Evolutionary conservation across 148 eudicot species (phyloP).

Genomic region (Talinum fruticosum): DNA sequence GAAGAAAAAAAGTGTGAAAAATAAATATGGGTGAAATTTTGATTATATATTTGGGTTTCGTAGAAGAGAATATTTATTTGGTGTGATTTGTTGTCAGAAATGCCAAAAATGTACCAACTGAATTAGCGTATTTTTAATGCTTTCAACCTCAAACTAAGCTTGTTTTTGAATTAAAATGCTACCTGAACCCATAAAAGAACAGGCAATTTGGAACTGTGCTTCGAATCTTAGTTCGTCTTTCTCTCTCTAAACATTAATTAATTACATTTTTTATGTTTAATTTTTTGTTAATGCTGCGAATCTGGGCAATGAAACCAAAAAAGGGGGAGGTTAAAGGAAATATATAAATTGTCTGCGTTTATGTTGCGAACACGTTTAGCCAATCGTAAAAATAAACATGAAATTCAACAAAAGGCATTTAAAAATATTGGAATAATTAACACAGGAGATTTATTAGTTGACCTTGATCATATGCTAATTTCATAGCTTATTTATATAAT

Average conservation of each 20-base stretch:
- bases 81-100: not conserved
- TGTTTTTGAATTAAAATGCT: not conserved
- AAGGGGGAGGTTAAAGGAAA: not conserved
- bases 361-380: slow-evolving; percentile 5
- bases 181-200: not conserved
- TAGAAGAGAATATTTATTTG: not conserved
- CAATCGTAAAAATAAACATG: not conserved
- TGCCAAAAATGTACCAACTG: not conserved
- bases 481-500: too few species aligned
- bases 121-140: not conserved
- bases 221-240: not conserved
- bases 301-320: not conserved
- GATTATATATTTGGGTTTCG: not conserved
- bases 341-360: not conserved
- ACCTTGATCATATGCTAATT: too few species aligned
- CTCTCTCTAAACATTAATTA: not conserved
- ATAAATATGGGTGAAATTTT: not conserved
- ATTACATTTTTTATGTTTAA: not conserved
- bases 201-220: not conserved
- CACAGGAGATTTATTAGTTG: not conserved
- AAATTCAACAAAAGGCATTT: not conserved
- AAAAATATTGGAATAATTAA: not conserved
- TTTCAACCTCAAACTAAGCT: not conserved
- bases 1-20: not conserved
- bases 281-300: not conserved